Evolutionary conservation across 2,329 filamentous ascomycete species (phyloP), one percentile per base, ranked within the genome.

Genomic region (Fusarium sp.): DNA sequence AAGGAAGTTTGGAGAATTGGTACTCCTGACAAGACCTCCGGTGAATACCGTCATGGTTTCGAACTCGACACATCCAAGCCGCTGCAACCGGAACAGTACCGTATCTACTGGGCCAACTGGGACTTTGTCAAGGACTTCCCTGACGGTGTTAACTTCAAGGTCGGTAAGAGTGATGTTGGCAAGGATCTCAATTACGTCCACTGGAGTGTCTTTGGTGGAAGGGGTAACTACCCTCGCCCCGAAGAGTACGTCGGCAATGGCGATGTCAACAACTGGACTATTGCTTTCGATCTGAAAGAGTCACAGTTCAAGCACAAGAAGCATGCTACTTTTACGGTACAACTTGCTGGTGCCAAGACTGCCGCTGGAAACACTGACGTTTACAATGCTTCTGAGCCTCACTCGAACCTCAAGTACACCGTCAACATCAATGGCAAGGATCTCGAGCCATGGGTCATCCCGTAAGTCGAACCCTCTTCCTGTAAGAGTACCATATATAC

Each of bases 121-220:
- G 88, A 90, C 73, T 91, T 87, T 74, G 80, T 82, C 0, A 77
- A 79, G 3, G 88, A 91, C 46, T 90, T 89, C 69, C 88, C 88
- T 0, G 69, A 84, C 0, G 88, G 89, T 6, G 82, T 91, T 1
- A 81, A 79, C 23, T 91, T 86, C 78, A 82, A 83, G 16, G 83
- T 91, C 3, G 88, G 88, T 12, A 77, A 84, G 72, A 84, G 83
- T 63, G 77, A 86, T 26, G 80, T 80, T 19, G 78, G 77, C 0
- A 75, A 78, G 13, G 86, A 89, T 70, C 80, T 89, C 63, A 91
- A 91, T 76, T 90, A 90, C 58, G 85, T 90, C 6, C 89, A 91
- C 74, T 91, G 88, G 89, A 86, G 84, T 59, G 87, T 88, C 11
- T 90, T 89, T 70, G 88, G 88, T 2, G 85, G 86, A 8, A 79